phyloP scores from a whole-genome alignment of 139 green algal species.

The Chlorella sorokiniana region DNA sequence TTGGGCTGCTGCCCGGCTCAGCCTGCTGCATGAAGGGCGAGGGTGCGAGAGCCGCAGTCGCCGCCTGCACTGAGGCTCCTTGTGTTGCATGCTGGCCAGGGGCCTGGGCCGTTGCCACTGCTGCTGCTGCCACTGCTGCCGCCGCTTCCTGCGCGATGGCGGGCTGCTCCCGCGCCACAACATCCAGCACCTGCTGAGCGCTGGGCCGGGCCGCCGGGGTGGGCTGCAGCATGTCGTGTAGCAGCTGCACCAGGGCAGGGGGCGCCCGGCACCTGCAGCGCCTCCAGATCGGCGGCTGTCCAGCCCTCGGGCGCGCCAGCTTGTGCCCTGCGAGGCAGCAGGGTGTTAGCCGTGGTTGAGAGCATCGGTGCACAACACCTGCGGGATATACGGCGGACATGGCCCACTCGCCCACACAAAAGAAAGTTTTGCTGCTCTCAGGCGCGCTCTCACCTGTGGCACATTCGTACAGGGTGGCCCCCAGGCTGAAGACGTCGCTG shows the following conservation, averaged over 20 bases:
- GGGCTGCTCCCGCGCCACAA: conserved; percentile 11
- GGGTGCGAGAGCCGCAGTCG: not conserved
- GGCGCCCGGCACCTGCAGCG: conserved; percentile 7
- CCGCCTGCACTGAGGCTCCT: not conserved
- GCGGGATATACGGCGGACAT: too few species aligned
- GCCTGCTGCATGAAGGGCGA: conserved; percentile 14
- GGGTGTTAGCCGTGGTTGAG: not conserved
- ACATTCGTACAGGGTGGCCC: conserved; percentile 68
- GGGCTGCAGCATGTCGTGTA: conserved; percentile 42
- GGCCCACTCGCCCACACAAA: too few species aligned
- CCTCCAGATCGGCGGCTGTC: not conserved
- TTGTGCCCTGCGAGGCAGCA: not conserved
- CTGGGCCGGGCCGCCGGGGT: conserved; percentile 20
- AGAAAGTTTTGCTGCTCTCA: too few species aligned
- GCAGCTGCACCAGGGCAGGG: conserved; percentile 33
- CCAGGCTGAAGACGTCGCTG: conserved; percentile 71
- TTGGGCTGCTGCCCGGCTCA: not conserved
- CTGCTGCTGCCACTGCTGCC: not conserved
- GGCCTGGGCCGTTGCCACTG: not conserved
- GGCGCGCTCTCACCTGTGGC: conserved; percentile 52
- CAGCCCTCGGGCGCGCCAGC: conserved; percentile 23
- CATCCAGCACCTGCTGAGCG: conserved; percentile 34
- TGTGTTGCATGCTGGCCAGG: not conserved
- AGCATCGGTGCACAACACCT: not conserved
- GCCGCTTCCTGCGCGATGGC: not conserved